A percentile compares a stretch with the other conserved stretches of the same genome.
Conservation (phyloP, 1,284 basidiomycete species). For the Austroboletus sp. region DNA sequence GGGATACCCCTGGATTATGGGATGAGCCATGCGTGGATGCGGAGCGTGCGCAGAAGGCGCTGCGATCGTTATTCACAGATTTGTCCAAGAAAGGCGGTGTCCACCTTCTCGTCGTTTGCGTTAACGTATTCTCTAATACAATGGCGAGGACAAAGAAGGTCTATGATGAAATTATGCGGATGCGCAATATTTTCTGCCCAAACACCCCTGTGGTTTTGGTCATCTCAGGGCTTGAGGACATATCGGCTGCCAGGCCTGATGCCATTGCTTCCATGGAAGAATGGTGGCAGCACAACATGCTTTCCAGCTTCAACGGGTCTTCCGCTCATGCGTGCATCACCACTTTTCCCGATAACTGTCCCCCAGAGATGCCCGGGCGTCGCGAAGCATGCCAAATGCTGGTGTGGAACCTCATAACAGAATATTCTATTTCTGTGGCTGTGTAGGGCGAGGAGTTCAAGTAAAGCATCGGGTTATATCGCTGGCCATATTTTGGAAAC, state of each 20-base stretch:
- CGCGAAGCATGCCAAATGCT: constrained; percentile 14
- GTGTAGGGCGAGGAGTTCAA: too few species aligned
- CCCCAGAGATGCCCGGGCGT: constrained; percentile 24
- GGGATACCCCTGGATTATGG: constrained; percentile 21
- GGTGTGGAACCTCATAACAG: constrained; percentile 16
- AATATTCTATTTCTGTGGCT: background rate
- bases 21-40: too few species aligned
- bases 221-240: constrained; percentile 34
- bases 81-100: constrained; percentile 19
- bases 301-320: constrained; percentile 15
- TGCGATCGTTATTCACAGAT: constrained; percentile 23
- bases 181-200: constrained; percentile 18
- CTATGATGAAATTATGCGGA: constrained; percentile 23
- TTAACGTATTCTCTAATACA: constrained; percentile 26
- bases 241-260: constrained; percentile 11
- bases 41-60: constrained; percentile 23
- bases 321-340: too few species aligned
- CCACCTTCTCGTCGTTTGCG: constrained; percentile 29
- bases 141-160: constrained; percentile 25
- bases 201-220: constrained; percentile 23
- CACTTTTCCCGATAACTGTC: constrained; percentile 24
- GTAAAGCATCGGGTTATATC: too few species aligned
- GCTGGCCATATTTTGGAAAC: too few species aligned
- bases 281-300: constrained; percentile 30
- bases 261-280: constrained; percentile 28